Base-by-base conservation (phyloP, 495 filamentous ascomycete species). In the Pseudoneurospora amorphoporcata region DNA sequence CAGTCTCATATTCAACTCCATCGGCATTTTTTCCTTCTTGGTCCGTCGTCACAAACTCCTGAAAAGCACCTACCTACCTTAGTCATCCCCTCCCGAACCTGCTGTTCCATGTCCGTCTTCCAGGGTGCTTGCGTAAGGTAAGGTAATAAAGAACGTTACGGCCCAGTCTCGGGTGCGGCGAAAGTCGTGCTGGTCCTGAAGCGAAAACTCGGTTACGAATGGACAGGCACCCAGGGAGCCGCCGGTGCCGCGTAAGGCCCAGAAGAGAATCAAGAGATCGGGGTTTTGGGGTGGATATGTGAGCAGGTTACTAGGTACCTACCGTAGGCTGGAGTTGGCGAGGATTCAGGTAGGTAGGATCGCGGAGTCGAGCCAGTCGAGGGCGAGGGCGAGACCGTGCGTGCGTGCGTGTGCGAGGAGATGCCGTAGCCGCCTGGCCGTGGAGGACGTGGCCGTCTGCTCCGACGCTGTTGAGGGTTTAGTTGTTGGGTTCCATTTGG, bases 101-200 rank as follows among this genome's bases (percentile, higher is more conserved):
- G 70, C 8, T 70, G 72, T 38, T 75, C 74, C n/a, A n/a, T n/a
- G n/a, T n/a, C n/a, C 69, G 72, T 81, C 8, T 69, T 70, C 82
- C 78, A 80, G 45, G 79, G 73, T 71, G 77, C 77, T 68, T 81
- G 69, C 7, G 79, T 80, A n/a, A n/a, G n/a, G n/a, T n/a, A n/a
- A n/a, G n/a, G n/a, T n/a, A 3, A 83, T 77, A 41, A 84, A 85
- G 76, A 79, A 79, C n/a, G 83, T 85, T 12, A 84, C 69, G 8
- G 75, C 1, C 23, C 23, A 23, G 23, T 77, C 39, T 79, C 79
- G 0, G 83, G 83, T 1, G 77, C 77, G 43, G 76, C 79, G 68
- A 85, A 85, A 2, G 84, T 85, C n/a, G n/a, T n/a, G n/a, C n/a
- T n/a, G n/a, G n/a, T n/a, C 45, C 82, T 80, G 74, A 84, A 82